Percentiles rank a stretch among this genome's conserved stretches.
Evolutionary conservation across 345 rosid genomes (phyloP).

Genomic region (Eucalyptus decipiens): DNA sequence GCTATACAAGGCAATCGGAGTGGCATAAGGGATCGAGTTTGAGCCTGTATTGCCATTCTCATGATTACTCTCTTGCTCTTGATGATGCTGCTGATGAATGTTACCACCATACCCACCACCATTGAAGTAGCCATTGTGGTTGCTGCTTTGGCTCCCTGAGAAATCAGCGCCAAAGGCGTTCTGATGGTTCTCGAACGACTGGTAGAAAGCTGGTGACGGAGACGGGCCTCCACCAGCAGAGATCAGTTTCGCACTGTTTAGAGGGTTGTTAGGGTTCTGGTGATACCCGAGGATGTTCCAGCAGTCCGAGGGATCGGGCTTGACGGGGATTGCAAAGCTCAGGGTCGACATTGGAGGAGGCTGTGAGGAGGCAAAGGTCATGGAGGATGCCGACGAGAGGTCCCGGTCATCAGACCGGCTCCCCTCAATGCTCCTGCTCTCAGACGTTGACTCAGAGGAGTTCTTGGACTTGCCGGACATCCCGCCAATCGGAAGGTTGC

Average conservation of each 20-base stretch:
- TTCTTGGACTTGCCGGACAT: conserved; percentile 30
- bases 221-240: not conserved
- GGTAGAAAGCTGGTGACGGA: not conserved
- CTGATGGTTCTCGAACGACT: not conserved
- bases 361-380: conserved; percentile 14
- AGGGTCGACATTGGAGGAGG: conserved; percentile 8
- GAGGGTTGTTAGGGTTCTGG: not conserved
- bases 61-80: conserved; percentile 10
- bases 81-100: not conserved
- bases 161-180: conserved; percentile 8
- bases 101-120: conserved; percentile 6
- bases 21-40: conserved; percentile 24
- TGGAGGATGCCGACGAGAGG: conserved; percentile 39
- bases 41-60: not conserved
- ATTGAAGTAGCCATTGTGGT: conserved; percentile 8
- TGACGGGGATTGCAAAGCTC: conserved; percentile 55
- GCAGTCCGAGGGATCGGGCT: conserved; percentile 42
- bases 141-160: conserved; percentile 1
- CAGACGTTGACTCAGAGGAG: conserved; percentile 28
- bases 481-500: conserved; percentile 86
- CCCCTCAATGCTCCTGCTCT: conserved; percentile 20
- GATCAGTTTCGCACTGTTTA: not conserved
- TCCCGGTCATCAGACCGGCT: conserved; percentile 28
- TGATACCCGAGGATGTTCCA: conserved; percentile 53
- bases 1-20: conserved; percentile 14